Evolutionary conservation across 257 asterid species (phyloP).

Genomic region (Fraxinus pennsylvanica): DNA sequence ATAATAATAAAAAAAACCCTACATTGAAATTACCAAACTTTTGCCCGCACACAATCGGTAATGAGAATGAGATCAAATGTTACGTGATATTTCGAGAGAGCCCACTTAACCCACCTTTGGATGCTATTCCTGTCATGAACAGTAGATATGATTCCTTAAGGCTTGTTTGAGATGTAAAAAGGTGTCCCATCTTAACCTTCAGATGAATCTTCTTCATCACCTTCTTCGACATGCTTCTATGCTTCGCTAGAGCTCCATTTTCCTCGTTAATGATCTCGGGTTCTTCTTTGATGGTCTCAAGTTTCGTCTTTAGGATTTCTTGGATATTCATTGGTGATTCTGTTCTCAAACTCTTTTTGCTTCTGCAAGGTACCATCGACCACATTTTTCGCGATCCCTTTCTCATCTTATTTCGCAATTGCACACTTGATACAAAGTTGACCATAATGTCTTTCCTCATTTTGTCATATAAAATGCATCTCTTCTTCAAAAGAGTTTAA

Average conservation of each 20-base stretch:
- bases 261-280: slow-evolving; percentile 40
- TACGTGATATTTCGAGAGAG: slow-evolving; percentile 33
- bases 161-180: slow-evolving; percentile 43
- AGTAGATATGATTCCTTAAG: slow-evolving; percentile 63
- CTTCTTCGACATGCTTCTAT: slow-evolving; percentile 27
- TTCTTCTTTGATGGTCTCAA: slow-evolving; percentile 67
- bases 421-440: neutral
- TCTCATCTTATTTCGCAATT: slow-evolving; percentile 27
- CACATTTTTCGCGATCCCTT: slow-evolving; percentile 47
- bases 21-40: neutral
- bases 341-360: slow-evolving; percentile 37
- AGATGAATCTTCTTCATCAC: slow-evolving; percentile 43
- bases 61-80: neutral
- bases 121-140: slow-evolving; percentile 58
- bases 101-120: slow-evolving; percentile 57
- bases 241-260: slow-evolving; percentile 23
- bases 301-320: slow-evolving; percentile 77
- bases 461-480: neutral
- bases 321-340: slow-evolving; percentile 58
- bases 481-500: neutral
- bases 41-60: neutral
- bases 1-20: slow-evolving; percentile 3
- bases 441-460: slow-evolving; percentile 21
- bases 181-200: slow-evolving; percentile 44
- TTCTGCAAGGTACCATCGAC: slow-evolving; percentile 47